Evolutionary conservation across 495 filamentous ascomycete species (phyloP), one percentile per base, ranked within the genome.

Genomic region (Talaromyces wortmannii): DNA sequence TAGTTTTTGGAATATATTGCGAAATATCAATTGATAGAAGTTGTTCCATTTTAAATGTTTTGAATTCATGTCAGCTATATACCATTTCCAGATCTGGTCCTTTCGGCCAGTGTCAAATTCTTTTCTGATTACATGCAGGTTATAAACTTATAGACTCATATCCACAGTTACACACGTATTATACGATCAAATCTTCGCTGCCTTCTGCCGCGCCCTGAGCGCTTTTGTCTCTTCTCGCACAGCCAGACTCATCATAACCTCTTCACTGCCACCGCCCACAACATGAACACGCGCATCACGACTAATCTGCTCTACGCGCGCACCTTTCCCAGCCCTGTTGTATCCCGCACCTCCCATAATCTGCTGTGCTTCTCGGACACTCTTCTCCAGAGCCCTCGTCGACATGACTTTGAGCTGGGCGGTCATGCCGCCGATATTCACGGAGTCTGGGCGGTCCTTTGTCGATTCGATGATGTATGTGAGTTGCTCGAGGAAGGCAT

Each of bases 341-440:
- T 82, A 82, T 6, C 81, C 81, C 12, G 78, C 72, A 0, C 81
- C 81, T 12, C 82, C 81, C 54, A 85, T 63, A 42, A 84, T 75
- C 61, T 85, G 82, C 71, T 84, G 81, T 2, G 81, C 79, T 57
- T 85, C 82, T 7, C 81, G 67, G 30, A 76, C 76, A 47, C 76
- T 77, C 61, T 78, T 74, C 64, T 85, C 82, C 8, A 83, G 59
- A 11, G 78, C 73, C 29, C 76, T 64, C 0, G 78, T 80, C 3
- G 77, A 78, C 65, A 77, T 75, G 6, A 83, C 80, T 62, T 84
- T 85, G 7, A 74, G 56, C 23, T 73, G 59, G 1, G 69, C 71
- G 7, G 69, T 74, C 76, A 76, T 76, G 0, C 76, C 76, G 6
- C 76, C 74, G 31, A 78, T 77, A 47, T 70, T 71, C 30, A 75